Evolutionary conservation across 2,329 filamentous ascomycete genomes (phyloP), one percentile per base, ranked within the genome.

Genomic region (Plenodomus lindquistii): DNA sequence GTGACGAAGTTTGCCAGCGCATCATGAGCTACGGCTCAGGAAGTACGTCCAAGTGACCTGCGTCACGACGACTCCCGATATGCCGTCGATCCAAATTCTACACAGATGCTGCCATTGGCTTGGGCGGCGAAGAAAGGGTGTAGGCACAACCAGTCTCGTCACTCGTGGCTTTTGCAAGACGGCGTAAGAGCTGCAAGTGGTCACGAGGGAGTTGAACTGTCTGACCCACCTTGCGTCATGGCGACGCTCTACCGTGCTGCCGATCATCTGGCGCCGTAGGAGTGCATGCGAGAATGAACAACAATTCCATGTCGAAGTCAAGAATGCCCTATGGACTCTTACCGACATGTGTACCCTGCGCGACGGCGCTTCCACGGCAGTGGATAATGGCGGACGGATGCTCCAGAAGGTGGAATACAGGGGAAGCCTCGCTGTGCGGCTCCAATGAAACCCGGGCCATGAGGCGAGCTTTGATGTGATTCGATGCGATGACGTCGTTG

Each of bases 1-100:
- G 44, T 48, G 49, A 49, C 40, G 46, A 40, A 42, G 31, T 16
- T 47, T 52, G 56, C 56, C 56, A 59, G 39, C 56, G 54, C 54
- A 55, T 13, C 27, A 15, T 55, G 49, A 42, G 46, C 39, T 34
- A 31, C 41, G 37, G 45, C 47, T 15, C 42, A 24, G 46, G 44
- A 34, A 38, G 31, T 46, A 19, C 44, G 38, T 37, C n/a, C 22
- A 21, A 42, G 35, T 43, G 15, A 44, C 53, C 44, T 52, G 52
- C 40, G 21, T 52, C 34, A 7, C 5, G 13, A 37, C 35, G 15
- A 31, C 9, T 31, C 6, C 9, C 11, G 27, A 15, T 13, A 31
- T 8, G 27, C 9, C 4, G 6, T 31, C 11, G 11, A 13, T 13
- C 27, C 6, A 13, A 13, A 13, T 15, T 31, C 27, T 31, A 6